Evolutionary conservation across 805 yeast species (phyloP), one percentile per base, ranked within the genome.

Genomic region (Metschnikowia noctiluminum): DNA sequence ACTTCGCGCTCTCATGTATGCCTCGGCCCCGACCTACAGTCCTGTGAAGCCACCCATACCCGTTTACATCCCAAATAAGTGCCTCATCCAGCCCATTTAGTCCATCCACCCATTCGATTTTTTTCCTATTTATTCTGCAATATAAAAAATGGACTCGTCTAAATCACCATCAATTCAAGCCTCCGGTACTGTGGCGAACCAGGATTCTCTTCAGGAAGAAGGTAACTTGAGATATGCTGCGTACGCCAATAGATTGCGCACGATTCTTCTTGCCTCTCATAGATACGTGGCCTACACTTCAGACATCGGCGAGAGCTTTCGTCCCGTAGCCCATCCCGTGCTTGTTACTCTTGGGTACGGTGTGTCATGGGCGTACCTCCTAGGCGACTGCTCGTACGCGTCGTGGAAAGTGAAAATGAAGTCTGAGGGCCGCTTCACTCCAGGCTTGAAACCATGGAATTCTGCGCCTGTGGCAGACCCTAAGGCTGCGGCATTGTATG

Each of bases 201-300:
- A 46, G 11, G 59, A 51, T 37, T 21, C 53, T 28, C 57, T 57
- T 16, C 57, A 56, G 12, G 60, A 57, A 8, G 57, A 56, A 41
- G 61, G 65, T 8, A 52, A 43, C 44, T 62, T 85, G 41, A 81
- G 95, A 76, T 87, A 87, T 62, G 89, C 92, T 5, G 95, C 92
- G 8, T 87, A 87, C 64, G 90, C 91, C 52, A 83, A 83, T 63
- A 69, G 95, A 59, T 61, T 85, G 41, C 72, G 90, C 62, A 85
- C 90, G 8, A 82, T 87, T 50, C 71, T 86, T 42, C 57, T 75
- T 43, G 89, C 94, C 6, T 79, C 91, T 13, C 92, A 85, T 62
- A 70, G 95, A 58, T 88, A 87, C 60, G 88, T 87, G 27, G 96
- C 96, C 1, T 87, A 88, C 66, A 87, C 95, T 2, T 85, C 91